phyloP scores from a whole-genome alignment of 139 green algal genomes.

The Tetradesmus lagerheimii region DNA sequence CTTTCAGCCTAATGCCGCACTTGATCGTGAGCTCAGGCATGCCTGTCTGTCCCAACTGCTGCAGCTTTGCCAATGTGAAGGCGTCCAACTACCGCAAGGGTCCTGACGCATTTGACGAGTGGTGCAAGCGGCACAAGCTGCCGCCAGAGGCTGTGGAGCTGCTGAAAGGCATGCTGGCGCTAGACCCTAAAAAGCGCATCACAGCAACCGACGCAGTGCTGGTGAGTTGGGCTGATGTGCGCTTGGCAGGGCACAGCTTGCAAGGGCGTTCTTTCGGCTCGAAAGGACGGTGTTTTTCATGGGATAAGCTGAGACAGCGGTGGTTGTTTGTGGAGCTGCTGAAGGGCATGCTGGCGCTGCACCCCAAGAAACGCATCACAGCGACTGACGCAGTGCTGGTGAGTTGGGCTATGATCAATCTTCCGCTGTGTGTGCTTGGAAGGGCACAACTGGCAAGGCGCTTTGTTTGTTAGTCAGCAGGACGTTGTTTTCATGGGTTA shows the following conservation, averaged over 20 bases:
- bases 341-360: conserved; percentile 75
- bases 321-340: conserved; percentile 83
- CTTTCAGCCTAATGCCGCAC: no score
- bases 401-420: no score
- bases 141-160: conserved; percentile 67
- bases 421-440: neutral
- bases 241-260: no score
- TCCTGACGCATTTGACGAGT: conserved; percentile 14
- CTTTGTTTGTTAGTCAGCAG: no score
- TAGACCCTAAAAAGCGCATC: conserved; percentile 81
- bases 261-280: no score
- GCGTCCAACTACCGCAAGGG: neutral
- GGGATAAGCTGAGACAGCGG: no score
- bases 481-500: no score
- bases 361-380: conserved; percentile 76
- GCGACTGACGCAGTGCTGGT: conserved; percentile 72
- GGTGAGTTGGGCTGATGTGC: no score
- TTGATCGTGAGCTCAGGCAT: no score
- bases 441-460: no score
- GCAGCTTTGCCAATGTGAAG: conserved; percentile 31
- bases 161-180: conserved; percentile 76
- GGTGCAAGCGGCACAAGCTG: conserved; percentile 13
- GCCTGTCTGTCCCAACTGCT: no score
- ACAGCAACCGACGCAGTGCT: conserved; percentile 64
- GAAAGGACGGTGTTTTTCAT: no score